phyloP scores from a whole-genome alignment of 352 stramenopile species.

The Globisporangium parvum region DNA sequence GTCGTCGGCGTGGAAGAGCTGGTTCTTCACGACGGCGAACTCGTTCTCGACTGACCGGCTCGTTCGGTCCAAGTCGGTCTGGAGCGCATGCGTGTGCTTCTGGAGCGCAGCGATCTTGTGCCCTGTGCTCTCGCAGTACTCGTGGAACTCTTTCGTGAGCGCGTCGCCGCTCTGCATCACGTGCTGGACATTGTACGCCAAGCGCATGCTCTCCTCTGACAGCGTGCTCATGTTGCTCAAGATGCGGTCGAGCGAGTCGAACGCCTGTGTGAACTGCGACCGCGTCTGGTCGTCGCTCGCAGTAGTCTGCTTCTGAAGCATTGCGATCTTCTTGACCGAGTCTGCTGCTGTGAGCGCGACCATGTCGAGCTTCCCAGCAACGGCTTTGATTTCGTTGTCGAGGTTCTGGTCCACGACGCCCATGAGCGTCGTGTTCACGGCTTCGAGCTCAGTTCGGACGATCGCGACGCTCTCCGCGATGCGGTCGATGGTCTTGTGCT shows the following conservation, averaged over 20 bases:
- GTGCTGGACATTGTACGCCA: constrained; percentile 63
- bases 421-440: constrained; percentile 40
- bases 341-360: constrained; percentile 42
- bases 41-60: constrained; percentile 56
- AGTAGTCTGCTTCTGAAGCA: constrained; percentile 50
- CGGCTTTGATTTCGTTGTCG: constrained; percentile 47
- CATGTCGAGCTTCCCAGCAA: constrained; percentile 49
- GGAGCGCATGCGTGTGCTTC: constrained; percentile 29
- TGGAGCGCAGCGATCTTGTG: constrained; percentile 30
- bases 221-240: constrained; percentile 56
- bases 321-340: constrained; percentile 48
- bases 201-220: constrained; percentile 66
- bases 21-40: constrained; percentile 55
- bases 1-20: constrained; percentile 74
- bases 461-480: constrained; percentile 47
- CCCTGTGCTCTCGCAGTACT: constrained; percentile 40
- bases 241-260: constrained; percentile 63
- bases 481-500: constrained; percentile 42
- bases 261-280: constrained; percentile 52
- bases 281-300: constrained; percentile 50
- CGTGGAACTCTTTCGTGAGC: constrained; percentile 37
- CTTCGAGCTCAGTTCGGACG: constrained; percentile 41
- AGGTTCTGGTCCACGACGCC: constrained; percentile 54
- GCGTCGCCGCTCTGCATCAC: constrained; percentile 38
- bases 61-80: constrained; percentile 43